Evolutionary conservation across 768 basidiomycete species (phyloP).

Genomic region (Hirschioporus abietinus): DNA sequence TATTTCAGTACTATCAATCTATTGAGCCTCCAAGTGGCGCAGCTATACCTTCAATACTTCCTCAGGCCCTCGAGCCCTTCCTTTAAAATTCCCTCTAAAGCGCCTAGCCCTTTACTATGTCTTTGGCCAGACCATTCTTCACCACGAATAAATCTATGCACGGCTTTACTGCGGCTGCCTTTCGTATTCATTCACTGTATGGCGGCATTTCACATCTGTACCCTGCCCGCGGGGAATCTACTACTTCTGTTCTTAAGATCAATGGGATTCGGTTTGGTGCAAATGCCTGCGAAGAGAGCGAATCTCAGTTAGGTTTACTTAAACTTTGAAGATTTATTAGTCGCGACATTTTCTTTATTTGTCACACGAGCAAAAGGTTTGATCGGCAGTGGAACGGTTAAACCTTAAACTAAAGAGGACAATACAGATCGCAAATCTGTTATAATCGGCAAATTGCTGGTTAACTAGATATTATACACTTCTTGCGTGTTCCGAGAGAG

Average conservation of each 20-base stretch:
- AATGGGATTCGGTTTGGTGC: no score
- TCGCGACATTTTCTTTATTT: no score
- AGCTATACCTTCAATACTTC: slow-evolving; percentile 48
- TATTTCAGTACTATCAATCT: slow-evolving; percentile 47
- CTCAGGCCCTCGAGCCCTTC: slow-evolving; percentile 52
- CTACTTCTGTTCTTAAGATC: not conserved
- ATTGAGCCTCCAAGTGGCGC: slow-evolving; percentile 57
- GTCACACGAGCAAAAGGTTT: not conserved
- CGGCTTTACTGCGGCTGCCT: not conserved
- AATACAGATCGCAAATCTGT: no score
- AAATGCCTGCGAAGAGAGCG: no score
- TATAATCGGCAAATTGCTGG: no score
- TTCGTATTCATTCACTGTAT: not conserved
- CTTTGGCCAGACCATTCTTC: not conserved
- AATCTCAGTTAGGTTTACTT: no score
- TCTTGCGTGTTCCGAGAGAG: no score
- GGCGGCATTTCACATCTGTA: no score
- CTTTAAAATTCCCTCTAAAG: slow-evolving; percentile 26
- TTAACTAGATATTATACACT: no score
- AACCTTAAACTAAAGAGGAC: not conserved
- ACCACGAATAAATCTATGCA: not conserved
- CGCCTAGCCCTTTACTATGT: not conserved
- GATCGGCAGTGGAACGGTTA: not conserved
- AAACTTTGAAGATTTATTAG: no score
- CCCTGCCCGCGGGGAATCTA: not conserved